Evolutionary conservation across 139 green algal species (phyloP).

Genomic region (Limnomonas spitsbergensis): DNA sequence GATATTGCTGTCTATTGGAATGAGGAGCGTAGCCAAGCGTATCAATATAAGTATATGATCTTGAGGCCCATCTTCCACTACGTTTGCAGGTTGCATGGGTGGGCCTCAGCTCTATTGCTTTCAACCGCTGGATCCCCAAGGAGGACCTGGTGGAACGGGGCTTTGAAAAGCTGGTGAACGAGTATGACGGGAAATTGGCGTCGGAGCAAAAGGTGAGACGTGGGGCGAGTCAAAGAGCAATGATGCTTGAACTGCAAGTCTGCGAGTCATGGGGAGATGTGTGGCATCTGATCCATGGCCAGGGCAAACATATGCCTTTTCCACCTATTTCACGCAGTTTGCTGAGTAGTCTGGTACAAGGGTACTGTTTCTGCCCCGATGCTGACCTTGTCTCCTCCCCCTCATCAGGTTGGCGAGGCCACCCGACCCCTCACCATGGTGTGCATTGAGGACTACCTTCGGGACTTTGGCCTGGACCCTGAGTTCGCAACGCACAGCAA

Average conservation of each 20-base stretch:
- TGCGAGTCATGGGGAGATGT: too few species aligned
- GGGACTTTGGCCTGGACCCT: constrained; percentile 87
- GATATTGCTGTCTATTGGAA: too few species aligned
- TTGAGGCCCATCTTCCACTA: too few species aligned
- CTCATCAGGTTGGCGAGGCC: constrained; percentile 55
- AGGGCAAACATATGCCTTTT: too few species aligned
- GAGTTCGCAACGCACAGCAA: constrained; percentile 84
- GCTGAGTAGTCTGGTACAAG: too few species aligned
- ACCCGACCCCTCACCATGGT: constrained; percentile 76
- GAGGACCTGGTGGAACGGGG: constrained; percentile 79
- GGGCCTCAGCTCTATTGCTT: constrained; percentile 39
- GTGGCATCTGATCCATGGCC: too few species aligned
- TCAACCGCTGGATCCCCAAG: constrained; percentile 29
- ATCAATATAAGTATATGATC: too few species aligned
- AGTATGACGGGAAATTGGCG: constrained; percentile 72
- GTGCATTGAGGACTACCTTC: constrained; percentile 82
- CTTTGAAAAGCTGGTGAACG: constrained; percentile 81
- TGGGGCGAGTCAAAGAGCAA: too few species aligned
- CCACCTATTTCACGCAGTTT: too few species aligned
- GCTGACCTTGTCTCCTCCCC: not conserved
- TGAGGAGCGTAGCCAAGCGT: too few species aligned
- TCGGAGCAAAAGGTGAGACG: constrained; percentile 25
- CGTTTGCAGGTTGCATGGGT: constrained; percentile 24
- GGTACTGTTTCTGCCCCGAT: too few species aligned
- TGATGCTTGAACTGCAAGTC: too few species aligned